These are phyloP conservation scores for Torulaspora pretoriensis DNA, from an alignment of 1,139 yeast species.

Conservation along the genomic window DNA sequence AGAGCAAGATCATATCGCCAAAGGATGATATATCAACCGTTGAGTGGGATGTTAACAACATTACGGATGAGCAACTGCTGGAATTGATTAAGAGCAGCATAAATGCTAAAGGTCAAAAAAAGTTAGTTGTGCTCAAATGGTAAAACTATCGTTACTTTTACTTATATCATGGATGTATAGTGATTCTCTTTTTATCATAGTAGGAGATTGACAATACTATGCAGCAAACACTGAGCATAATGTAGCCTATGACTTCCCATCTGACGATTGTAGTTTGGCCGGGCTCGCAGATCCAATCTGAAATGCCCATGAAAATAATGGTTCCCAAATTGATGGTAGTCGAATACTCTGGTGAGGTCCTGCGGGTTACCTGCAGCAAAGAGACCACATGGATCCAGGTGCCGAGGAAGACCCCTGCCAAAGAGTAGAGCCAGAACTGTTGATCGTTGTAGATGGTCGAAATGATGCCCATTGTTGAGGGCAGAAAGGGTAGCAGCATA, in stretches of 20 bases:
- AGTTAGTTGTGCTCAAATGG: slow-evolving; percentile 38
- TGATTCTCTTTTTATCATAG: slow-evolving; percentile 11
- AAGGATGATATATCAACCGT: slow-evolving; percentile 54
- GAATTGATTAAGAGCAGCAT: slow-evolving; percentile 52
- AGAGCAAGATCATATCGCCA: slow-evolving; percentile 47
- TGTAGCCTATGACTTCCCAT: slow-evolving; percentile 34
- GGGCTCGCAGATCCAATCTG: slow-evolving; percentile 33
- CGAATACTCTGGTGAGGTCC: slow-evolving; percentile 26
- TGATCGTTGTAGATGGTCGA: slow-evolving; percentile 21
- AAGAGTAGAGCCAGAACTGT: slow-evolving; percentile 25
- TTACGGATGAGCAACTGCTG: slow-evolving; percentile 48
- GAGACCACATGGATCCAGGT: slow-evolving; percentile 26
- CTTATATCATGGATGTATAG: slow-evolving; percentile 7
- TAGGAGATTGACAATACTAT: slow-evolving; percentile 22
- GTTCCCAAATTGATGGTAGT: slow-evolving; percentile 29
- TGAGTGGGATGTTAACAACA: slow-evolving; percentile 43
- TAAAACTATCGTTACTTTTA: slow-evolving; percentile 7
- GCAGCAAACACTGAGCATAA: slow-evolving; percentile 28
- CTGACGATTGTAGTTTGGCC: slow-evolving; percentile 30
- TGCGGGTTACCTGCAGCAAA: slow-evolving; percentile 22
- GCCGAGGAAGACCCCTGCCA: slow-evolving; percentile 26
- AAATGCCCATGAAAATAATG: slow-evolving; percentile 30
- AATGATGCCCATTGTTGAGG: slow-evolving; percentile 15
- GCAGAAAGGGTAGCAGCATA: slow-evolving; percentile 23
- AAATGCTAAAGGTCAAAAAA: slow-evolving; percentile 43